These are phyloP conservation scores for Hymenoscyphus linearis DNA, from an alignment of 2,329 filamentous ascomycete genomes.

Conservation along the genomic window DNA sequence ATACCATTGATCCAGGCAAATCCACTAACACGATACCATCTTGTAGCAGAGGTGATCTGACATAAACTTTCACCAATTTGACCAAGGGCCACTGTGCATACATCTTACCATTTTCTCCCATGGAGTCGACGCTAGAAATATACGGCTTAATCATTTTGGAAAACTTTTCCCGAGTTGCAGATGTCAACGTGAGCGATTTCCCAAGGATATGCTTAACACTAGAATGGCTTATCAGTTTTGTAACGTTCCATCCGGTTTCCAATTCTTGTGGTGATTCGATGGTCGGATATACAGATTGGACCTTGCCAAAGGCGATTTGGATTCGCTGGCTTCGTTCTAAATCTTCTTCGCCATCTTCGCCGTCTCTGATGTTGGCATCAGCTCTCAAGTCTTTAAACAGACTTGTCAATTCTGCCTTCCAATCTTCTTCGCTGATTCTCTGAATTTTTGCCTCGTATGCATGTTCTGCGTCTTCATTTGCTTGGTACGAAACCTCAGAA, in stretches of 20 bases:
- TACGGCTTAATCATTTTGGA: slow-evolving; percentile 8
- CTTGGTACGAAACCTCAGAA: slow-evolving; percentile 19
- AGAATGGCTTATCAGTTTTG: slow-evolving; percentile 11
- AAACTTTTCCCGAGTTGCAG: slow-evolving; percentile 2
- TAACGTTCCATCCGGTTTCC: slow-evolving; percentile 20
- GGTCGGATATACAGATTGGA: slow-evolving; percentile 39
- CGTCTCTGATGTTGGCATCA: slow-evolving; percentile 1
- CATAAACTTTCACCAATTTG: slow-evolving; percentile 13
- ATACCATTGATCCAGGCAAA: slow-evolving; percentile 15
- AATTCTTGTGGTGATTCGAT: slow-evolving; percentile 32
- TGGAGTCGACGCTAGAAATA: slow-evolving; percentile 13
- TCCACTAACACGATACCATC: slow-evolving; percentile 20
- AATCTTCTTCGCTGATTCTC: slow-evolving; percentile 14
- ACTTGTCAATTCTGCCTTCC: slow-evolving; percentile 12
- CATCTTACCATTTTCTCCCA: background rate
- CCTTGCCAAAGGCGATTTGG: slow-evolving; percentile 36
- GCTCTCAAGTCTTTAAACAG: slow-evolving; percentile 14
- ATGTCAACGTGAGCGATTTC: slow-evolving; percentile 1
- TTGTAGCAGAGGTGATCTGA: slow-evolving; percentile 12
- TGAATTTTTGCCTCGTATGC: slow-evolving; percentile 8
- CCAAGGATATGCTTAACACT: slow-evolving; percentile 15
- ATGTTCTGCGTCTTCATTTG: slow-evolving; percentile 2
- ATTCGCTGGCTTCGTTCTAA: slow-evolving; percentile 27
- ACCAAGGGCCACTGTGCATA: slow-evolving; percentile 20
- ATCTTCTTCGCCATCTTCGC: slow-evolving; percentile 29